Evolutionary conservation across 441 rosid species (phyloP).

Genomic region (Euphorbia corollata): DNA sequence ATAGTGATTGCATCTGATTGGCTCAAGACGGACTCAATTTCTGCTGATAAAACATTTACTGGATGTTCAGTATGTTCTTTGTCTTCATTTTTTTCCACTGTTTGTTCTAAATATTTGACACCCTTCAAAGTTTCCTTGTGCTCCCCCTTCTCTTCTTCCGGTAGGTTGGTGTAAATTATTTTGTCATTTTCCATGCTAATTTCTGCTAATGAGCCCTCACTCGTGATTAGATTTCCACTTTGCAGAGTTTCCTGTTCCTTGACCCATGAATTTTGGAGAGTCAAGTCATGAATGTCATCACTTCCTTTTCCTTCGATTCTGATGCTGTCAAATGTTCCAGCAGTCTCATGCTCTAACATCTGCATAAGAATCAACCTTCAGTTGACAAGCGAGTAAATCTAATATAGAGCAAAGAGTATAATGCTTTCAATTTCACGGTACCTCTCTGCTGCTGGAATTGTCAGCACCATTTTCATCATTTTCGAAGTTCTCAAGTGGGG

Average conservation of each 20-base stretch:
- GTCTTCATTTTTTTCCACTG: slow-evolving; percentile 13
- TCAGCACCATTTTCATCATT: slow-evolving; percentile 8
- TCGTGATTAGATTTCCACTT: not conserved
- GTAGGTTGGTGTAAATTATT: not conserved
- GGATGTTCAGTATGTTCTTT: slow-evolving; percentile 17
- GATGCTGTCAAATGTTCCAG: not conserved
- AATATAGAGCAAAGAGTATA: not conserved
- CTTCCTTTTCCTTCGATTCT: slow-evolving; percentile 2
- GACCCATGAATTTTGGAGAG: slow-evolving; percentile 1
- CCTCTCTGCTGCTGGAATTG: slow-evolving; percentile 21
- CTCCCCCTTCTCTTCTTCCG: slow-evolving; percentile 15
- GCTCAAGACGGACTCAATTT: slow-evolving; percentile 9
- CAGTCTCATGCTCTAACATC: not conserved
- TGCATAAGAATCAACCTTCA: slow-evolving; percentile 8
- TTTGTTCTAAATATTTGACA: slow-evolving; percentile 19
- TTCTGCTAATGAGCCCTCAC: slow-evolving; percentile 6
- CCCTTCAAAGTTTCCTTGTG: slow-evolving; percentile 3
- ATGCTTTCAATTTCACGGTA: slow-evolving; percentile 10
- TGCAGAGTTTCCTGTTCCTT: slow-evolving; percentile 15
- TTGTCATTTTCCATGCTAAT: slow-evolving; percentile 5
- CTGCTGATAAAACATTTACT: slow-evolving; percentile 2
- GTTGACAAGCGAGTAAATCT: slow-evolving; percentile 9
- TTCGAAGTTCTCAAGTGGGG: slow-evolving; percentile 13
- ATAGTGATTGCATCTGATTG: slow-evolving; percentile 1
- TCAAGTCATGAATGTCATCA: slow-evolving; percentile 8